These are phyloP conservation scores for Stagonosporopsis rhizophila DNA, from an alignment of 2,329 filamentous ascomycete species.

Conservation along the genomic window DNA sequence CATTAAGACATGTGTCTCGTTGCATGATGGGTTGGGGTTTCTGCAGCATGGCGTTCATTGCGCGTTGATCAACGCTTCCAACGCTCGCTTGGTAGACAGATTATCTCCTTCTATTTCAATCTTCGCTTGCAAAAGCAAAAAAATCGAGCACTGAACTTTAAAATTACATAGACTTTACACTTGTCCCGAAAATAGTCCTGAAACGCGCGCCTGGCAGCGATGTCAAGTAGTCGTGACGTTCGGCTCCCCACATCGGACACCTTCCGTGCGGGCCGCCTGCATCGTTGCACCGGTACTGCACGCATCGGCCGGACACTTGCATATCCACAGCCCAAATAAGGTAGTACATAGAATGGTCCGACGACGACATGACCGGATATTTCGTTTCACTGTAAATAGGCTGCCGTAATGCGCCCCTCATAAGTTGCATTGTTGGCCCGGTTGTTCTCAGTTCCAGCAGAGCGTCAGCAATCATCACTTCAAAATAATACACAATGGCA, in stretches of 20 bases:
- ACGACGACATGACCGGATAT: background rate
- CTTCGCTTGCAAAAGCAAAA: background rate
- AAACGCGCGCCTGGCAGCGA: constrained; percentile 1
- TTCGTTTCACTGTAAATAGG: too few species aligned
- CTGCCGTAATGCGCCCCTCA: background rate
- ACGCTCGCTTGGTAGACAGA: background rate
- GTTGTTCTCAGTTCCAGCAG: background rate
- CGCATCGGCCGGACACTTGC: constrained; percentile 3
- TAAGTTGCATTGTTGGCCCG: background rate
- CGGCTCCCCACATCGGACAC: constrained; percentile 16
- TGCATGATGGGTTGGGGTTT: background rate
- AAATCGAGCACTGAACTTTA: background rate
- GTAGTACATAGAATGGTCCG: constrained; percentile 5
- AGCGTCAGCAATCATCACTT: background rate
- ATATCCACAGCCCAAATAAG: background rate
- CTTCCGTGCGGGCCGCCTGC: background rate
- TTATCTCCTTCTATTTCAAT: background rate
- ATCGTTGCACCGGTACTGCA: constrained; percentile 4
- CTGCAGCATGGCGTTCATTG: background rate
- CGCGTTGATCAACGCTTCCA: background rate
- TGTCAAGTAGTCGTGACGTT: constrained; percentile 11
- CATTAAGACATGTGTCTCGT: background rate
- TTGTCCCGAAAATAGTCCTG: constrained; percentile 3
- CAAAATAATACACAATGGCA: constrained; percentile 43
- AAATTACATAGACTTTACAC: background rate